phyloP scores from a whole-genome alignment of 106 monocot genomes.

The Alisma plantagoaquatica region DNA sequence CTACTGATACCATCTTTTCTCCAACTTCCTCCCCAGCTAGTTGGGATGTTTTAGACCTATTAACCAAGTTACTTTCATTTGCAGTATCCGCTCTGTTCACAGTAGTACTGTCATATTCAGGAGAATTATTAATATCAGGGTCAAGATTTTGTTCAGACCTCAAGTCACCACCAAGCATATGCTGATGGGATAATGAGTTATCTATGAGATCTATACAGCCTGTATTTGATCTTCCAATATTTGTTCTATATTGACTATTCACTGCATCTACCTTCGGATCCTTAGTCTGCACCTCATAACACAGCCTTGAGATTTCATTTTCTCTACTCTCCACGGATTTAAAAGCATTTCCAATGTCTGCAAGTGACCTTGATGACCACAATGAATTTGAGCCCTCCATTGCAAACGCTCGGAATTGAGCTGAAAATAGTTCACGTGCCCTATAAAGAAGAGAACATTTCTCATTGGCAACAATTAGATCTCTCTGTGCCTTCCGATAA shows the following conservation, averaged over 20 bases:
- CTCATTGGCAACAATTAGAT: constrained; percentile 63
- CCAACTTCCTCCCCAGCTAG: constrained; percentile 6
- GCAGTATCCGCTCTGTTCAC: constrained; percentile 5
- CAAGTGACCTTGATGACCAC: too few relatives aligned
- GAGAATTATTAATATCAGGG: constrained; percentile 29
- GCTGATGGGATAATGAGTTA: constrained; percentile 14
- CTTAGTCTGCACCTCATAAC: too few relatives aligned
- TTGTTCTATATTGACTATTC: too few relatives aligned
- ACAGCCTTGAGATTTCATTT: too few relatives aligned
- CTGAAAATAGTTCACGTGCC: constrained; percentile 68
- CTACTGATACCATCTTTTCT: constrained; percentile 8
- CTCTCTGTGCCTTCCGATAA: constrained; percentile 71
- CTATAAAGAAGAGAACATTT: constrained; percentile 58
- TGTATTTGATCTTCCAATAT: too few relatives aligned
- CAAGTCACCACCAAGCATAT: constrained; percentile 10
- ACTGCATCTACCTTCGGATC: too few relatives aligned
- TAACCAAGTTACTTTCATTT: too few relatives aligned
- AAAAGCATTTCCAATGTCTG: too few relatives aligned
- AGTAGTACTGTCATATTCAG: constrained; percentile 16
- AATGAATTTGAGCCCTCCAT: constrained; percentile 31
- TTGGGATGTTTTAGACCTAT: constrained; percentile 14
- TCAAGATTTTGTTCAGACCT: constrained; percentile 17
- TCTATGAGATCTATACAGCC: too few relatives aligned
- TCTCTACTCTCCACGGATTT: constrained; percentile 14
- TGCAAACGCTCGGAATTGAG: constrained; percentile 31